Conservation (phyloP, 805 yeast genomes). For the Candida succiphila region DNA sequence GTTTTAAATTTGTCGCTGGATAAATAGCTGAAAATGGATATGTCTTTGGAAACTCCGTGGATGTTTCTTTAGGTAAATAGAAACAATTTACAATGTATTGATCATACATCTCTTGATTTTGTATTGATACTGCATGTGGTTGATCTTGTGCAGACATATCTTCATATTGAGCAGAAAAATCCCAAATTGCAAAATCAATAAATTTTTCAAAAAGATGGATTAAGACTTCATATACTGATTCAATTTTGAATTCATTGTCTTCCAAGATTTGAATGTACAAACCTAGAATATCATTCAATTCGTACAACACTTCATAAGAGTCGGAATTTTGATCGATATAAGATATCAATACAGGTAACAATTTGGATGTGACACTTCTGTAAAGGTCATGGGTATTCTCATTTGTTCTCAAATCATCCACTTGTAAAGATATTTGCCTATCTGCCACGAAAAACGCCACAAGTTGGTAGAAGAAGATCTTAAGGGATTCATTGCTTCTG, state of each 20-base stretch:
- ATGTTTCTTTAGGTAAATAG: constrained; percentile 9
- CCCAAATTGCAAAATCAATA: constrained; percentile 42
- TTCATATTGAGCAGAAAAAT: constrained; percentile 53
- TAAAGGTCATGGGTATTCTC: constrained; percentile 64
- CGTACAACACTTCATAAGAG: constrained; percentile 34
- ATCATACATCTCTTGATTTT: constrained; percentile 47
- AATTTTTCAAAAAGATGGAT: constrained; percentile 48
- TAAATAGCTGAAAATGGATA: constrained; percentile 86
- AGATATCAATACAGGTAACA: constrained; percentile 46
- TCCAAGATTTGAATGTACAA: constrained; percentile 69
- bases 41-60: constrained; percentile 41
- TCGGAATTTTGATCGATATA: constrained; percentile 33
- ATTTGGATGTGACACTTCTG: constrained; percentile 54
- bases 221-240: constrained; percentile 52
- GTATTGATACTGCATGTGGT: constrained; percentile 76
- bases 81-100: constrained; percentile 40
- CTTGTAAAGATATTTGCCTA: constrained; percentile 51
- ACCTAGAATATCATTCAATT: constrained; percentile 57
- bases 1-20: constrained; percentile 74
- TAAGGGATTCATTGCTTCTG: constrained; percentile 33
- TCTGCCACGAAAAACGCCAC: constrained; percentile 76
- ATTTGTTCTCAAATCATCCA: constrained; percentile 54
- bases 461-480: constrained; percentile 48
- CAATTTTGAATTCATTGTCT: constrained; percentile 51
- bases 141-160: constrained; percentile 67